A percentile compares a stretch with the other conserved stretches of the same genome.
phyloP scores from a whole-genome alignment of 257 asterid species.

The Perilla frutescens region DNA sequence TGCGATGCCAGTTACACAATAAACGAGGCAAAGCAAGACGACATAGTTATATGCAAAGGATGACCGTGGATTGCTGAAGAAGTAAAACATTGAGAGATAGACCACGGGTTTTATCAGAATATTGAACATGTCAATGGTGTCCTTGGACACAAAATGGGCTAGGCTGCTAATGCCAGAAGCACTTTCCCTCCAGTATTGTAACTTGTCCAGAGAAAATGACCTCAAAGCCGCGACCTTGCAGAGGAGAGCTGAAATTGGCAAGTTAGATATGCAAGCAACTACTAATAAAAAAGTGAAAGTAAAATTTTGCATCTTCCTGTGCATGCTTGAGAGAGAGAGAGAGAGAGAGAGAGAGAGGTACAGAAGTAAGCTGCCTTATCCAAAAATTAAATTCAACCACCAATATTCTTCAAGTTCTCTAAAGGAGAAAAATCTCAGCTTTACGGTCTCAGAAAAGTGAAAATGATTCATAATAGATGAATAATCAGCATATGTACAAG shows the following conservation, averaged over 20 bases:
- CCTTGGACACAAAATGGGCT: slow-evolving; percentile 89
- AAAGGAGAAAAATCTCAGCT: slow-evolving; percentile 1
- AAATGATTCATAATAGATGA: neutral
- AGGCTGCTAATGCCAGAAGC: slow-evolving; percentile 94
- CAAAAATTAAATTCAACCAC: neutral
- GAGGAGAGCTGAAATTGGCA: slow-evolving; percentile 72
- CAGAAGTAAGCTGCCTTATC: neutral
- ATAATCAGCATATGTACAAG: slow-evolving; percentile 6
- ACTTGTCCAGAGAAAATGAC: slow-evolving; percentile 85
- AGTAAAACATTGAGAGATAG: slow-evolving; percentile 91
- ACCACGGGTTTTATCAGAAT: slow-evolving; percentile 83
- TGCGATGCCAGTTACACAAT: slow-evolving; percentile 91
- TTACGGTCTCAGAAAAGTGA: slow-evolving; percentile 13
- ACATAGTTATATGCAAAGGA: slow-evolving; percentile 70
- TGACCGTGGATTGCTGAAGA: slow-evolving; percentile 91
- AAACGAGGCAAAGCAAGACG: slow-evolving; percentile 88
- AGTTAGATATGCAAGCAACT: slow-evolving; percentile 23
- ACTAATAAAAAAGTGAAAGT: neutral
- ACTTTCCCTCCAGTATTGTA: slow-evolving; percentile 92
- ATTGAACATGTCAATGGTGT: slow-evolving; percentile 86
- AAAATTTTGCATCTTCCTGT: neutral
- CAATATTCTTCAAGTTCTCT: neutral
- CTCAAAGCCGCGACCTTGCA: slow-evolving; percentile 94
- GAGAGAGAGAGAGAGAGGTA: neutral
- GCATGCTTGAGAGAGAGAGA: neutral